Evolutionary conservation across 2,329 filamentous ascomycete genomes (phyloP).

Genomic region (Stagonosporopsis chrysanthemi): DNA sequence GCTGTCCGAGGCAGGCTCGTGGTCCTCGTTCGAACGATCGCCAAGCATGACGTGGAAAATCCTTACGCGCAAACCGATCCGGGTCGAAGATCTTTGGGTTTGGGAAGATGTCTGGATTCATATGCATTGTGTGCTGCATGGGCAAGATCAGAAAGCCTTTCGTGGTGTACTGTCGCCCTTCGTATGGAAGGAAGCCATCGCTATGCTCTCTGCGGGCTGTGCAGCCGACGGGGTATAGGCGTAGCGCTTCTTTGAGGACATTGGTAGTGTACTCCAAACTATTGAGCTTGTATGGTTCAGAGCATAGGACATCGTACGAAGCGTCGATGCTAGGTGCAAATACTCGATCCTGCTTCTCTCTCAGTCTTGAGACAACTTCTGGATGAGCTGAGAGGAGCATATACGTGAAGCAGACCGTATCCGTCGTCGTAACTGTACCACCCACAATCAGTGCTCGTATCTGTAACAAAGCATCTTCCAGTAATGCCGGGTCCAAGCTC

Average conservation of each 20-base stretch:
- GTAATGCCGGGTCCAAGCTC: conserved; percentile 45
- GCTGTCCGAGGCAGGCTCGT: conserved; percentile 65
- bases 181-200: conserved; percentile 46
- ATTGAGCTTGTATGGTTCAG: conserved; percentile 58
- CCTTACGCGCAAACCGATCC: conserved; percentile 50
- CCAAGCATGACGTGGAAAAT: conserved; percentile 58
- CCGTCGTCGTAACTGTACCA: conserved; percentile 54
- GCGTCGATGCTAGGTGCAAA: conserved; percentile 54
- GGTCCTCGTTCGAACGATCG: conserved; percentile 64
- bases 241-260: conserved; percentile 62
- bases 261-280: conserved; percentile 61
- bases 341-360: conserved; percentile 61
- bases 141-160: conserved; percentile 55
- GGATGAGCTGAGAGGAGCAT: conserved; percentile 43
- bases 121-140: conserved; percentile 50
- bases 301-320: conserved; percentile 50
- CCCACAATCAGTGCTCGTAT: conserved; percentile 54
- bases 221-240: conserved; percentile 60
- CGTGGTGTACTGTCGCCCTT: conserved; percentile 54
- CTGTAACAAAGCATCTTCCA: conserved; percentile 45
- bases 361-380: conserved; percentile 40
- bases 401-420: conserved; percentile 38
- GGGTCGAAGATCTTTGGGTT: conserved; percentile 42
- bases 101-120: conserved; percentile 33
- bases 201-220: conserved; percentile 53